phyloP scores from a whole-genome alignment of 2,329 filamentous ascomycete genomes.

The Fusarium sp. region DNA sequence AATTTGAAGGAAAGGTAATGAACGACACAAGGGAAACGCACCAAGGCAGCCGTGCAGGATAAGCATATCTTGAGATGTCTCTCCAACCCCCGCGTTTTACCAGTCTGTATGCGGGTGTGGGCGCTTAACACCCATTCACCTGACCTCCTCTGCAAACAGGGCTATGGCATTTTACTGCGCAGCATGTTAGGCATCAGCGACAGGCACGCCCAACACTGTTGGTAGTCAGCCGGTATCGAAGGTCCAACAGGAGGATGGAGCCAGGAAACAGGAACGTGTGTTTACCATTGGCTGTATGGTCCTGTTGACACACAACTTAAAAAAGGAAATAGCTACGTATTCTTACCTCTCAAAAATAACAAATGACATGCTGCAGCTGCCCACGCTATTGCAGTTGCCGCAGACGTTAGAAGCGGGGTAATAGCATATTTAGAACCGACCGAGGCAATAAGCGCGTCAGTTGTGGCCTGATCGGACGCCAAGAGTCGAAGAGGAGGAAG shows the following conservation, averaged over 20 bases:
- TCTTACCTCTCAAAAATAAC: background rate
- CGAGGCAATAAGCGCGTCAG: background rate
- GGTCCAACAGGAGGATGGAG: background rate
- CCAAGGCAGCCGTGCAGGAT: too few species aligned
- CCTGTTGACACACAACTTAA: background rate
- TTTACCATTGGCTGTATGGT: background rate
- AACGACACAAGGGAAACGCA: accelerated
- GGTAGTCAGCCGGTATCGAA: background rate
- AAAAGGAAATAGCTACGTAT: background rate
- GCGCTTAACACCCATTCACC: too few species aligned
- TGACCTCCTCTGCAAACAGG: too few species aligned
- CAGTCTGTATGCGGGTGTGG: too few species aligned
- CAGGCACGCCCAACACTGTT: background rate
- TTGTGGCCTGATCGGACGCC: background rate
- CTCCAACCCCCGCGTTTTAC: too few species aligned
- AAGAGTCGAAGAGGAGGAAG: background rate
- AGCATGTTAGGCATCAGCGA: too few species aligned
- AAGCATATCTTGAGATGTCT: too few species aligned
- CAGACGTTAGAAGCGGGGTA: background rate
- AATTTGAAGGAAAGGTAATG: too few species aligned
- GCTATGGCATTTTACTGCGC: too few species aligned
- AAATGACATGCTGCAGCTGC: background rate
- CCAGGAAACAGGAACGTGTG: background rate
- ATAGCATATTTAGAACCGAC: background rate
- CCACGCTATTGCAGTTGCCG: background rate